phyloP scores from a whole-genome alignment of 140 eudicot species.

The Erigeron philadelphicus region DNA sequence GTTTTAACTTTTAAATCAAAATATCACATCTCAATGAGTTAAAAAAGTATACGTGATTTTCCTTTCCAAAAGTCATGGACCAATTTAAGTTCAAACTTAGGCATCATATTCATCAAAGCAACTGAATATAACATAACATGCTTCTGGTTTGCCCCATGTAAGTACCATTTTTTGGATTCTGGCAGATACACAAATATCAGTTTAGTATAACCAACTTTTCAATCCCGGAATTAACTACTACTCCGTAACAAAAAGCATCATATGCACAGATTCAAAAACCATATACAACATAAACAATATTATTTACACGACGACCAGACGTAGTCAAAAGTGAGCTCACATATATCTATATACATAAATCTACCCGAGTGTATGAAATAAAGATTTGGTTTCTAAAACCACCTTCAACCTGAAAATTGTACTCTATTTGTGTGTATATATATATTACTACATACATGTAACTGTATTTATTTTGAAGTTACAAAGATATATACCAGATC shows the following conservation, averaged over 20 bases:
- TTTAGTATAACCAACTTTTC: too few species aligned
- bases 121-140: too few species aligned
- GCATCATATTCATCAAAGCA: too few species aligned
- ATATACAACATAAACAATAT: not conserved
- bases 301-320: not conserved
- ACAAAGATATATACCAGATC: slow-evolving; percentile 28
- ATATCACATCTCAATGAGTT: too few species aligned
- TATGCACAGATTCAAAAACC: not conserved
- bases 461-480: slow-evolving; percentile 26
- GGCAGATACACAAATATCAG: too few species aligned
- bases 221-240: too few species aligned
- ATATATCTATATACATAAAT: slow-evolving; percentile 26
- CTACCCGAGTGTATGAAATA: slow-evolving; percentile 9
- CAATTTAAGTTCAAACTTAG: too few species aligned
- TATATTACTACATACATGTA: slow-evolving; percentile 33
- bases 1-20: too few species aligned
- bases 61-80: too few species aligned
- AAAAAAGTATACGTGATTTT: too few species aligned
- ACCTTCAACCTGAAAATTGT: slow-evolving; percentile 20
- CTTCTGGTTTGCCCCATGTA: too few species aligned
- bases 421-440: slow-evolving; percentile 15
- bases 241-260: not conserved
- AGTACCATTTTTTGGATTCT: not conserved
- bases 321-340: slow-evolving; percentile 11
- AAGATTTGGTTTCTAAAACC: slow-evolving; percentile 20